These are phyloP conservation scores for Gigaspora rosea DNA, from an alignment of 192 early-diverging fungal genomes.

Conservation along the genomic window DNA sequence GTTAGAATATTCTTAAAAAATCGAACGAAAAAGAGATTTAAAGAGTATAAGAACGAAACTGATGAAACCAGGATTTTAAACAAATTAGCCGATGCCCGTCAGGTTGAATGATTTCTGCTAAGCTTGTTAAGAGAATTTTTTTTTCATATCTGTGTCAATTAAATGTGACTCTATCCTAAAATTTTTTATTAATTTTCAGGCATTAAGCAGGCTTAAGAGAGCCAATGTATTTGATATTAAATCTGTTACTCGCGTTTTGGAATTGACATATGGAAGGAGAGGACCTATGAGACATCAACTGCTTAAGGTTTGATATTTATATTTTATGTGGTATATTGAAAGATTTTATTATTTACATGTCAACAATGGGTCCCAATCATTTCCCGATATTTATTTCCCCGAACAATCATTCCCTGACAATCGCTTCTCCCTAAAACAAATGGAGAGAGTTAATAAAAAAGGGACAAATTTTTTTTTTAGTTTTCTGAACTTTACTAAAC, in stretches of 20 bases:
- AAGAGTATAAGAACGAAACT: conserved; percentile 23
- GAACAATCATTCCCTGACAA: too few relatives aligned
- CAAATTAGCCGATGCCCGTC: conserved; percentile 4
- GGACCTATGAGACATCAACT: conserved; percentile 18
- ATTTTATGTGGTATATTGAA: not conserved
- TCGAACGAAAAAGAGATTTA: conserved; percentile 15
- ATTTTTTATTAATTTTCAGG: not conserved
- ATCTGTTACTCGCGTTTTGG: conserved; percentile 14
- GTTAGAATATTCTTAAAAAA: conserved; percentile 19
- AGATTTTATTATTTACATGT: not conserved
- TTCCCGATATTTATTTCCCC: too few relatives aligned
- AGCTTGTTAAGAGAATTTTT: too few relatives aligned
- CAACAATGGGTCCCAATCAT: too few relatives aligned
- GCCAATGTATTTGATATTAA: conserved; percentile 27
- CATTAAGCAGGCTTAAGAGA: conserved; percentile 10
- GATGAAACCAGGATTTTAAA: conserved; percentile 13
- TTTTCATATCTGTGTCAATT: not conserved
- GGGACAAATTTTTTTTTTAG: too few relatives aligned
- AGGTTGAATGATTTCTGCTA: not conserved
- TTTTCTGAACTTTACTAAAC: too few relatives aligned
- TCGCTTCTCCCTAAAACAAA: too few relatives aligned
- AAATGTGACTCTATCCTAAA: not conserved
- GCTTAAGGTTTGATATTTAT: not conserved
- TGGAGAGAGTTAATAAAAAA: too few relatives aligned
- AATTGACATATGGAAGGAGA: conserved; percentile 23